Base-by-base conservation (phyloP, 495 filamentous ascomycete species). In the Penicillium odoratum region DNA sequence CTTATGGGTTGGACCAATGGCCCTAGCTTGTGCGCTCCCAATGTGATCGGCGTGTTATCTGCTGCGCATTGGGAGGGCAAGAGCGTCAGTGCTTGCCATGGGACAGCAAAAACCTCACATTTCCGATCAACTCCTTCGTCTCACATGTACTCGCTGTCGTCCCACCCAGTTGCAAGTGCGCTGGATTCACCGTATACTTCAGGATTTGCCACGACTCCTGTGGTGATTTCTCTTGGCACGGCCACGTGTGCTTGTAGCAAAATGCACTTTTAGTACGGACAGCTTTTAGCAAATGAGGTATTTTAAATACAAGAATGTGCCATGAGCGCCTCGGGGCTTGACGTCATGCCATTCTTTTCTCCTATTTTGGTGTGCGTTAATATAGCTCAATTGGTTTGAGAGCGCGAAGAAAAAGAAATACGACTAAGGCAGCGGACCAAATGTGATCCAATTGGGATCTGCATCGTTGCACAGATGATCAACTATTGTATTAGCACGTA, bases 1-100 rank as follows among this genome's bases (percentile, higher is more conserved):
- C 72, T 83, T 29, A 62, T 73, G 4, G 83, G 83, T 44, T 83
- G 78, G 80, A 51, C 56, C 18, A 54, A 31, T 4, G 71, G 65
- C 5, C 26, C 68, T 13, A 68, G 58, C 43, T 53, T 45, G 38
- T 74, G 71, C 57, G 42, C 40, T 5, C 47, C 53, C 4, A 29
- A 34, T 38, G 51, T 55, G 16, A 55, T 69, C 36, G 55, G 34
- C 33, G 50, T 44, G n/a, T 18, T 44, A 25, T 44, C 42, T 6
- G 9, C 42, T 44, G 42, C 42, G 16, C n/a, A 44, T 18, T 44
- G n/a, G 42, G 42, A 44, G n/a, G n/a, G 42, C 42, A 44, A 44
- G n/a, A 25, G 42, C 11, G 42, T n/a, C 9, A 44, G 42, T 44
- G 42, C n/a, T 21, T 25, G n/a, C 16, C 4, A 21, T 21, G 5